These are phyloP conservation scores for Alternaria triticina DNA, from an alignment of 2,329 filamentous ascomycete species.

Conservation along the genomic window DNA sequence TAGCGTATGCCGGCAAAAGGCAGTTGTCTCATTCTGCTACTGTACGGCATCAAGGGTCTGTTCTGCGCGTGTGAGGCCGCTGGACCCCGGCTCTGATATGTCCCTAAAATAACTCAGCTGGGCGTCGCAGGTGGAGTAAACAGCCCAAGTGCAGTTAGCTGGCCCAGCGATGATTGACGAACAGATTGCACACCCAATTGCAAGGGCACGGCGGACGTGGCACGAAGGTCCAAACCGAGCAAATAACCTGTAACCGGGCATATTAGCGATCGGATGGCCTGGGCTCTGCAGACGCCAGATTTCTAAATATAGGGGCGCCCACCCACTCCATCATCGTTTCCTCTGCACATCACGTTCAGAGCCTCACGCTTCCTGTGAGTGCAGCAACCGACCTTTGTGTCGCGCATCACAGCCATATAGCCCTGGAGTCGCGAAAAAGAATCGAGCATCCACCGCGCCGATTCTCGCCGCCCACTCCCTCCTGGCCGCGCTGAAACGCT, in stretches of 20 bases:
- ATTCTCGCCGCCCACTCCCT: conserved; percentile 26
- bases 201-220: conserved; percentile 6
- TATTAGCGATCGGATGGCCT: conserved; percentile 30
- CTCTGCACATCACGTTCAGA: conserved; percentile 39
- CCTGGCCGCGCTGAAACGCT: conserved; percentile 31
- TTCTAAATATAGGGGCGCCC: conserved; percentile 38
- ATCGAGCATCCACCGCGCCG: conserved; percentile 23
- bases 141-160: conserved; percentile 3
- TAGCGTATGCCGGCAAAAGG: conserved; percentile 16
- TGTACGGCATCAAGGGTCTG: conserved; percentile 10
- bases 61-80: conserved; percentile 3
- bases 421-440: conserved; percentile 22
- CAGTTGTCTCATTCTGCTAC: conserved; percentile 14
- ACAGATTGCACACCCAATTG: conserved; percentile 18
- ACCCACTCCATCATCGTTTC: conserved; percentile 30
- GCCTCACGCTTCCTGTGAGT: conserved; percentile 28
- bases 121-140: conserved; percentile 15
- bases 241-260: conserved; percentile 18
- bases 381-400: conserved; percentile 21
- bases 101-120: conserved; percentile 41
- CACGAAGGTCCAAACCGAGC: conserved; percentile 8
- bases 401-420: conserved; percentile 37
- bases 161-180: conserved; percentile 2
- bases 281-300: conserved; percentile 26
- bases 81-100: conserved; percentile 22